Conservation (phyloP, 2,329 filamentous ascomycete species). For the Xylariaceae sp. region DNA sequence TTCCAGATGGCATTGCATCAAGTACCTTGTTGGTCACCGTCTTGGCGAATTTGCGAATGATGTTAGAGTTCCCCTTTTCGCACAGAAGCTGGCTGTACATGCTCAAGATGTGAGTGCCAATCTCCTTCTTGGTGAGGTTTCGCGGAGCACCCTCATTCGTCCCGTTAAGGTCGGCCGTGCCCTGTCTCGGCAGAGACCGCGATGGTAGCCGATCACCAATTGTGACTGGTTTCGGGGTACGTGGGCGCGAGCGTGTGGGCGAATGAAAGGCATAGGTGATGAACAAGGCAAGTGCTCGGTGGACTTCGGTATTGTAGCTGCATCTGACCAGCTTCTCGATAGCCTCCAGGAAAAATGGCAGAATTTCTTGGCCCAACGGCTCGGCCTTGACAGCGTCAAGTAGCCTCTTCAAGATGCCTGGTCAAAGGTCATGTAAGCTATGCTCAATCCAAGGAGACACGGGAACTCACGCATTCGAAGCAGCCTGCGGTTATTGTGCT, state of each 20-base stretch:
- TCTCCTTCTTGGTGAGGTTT: slow-evolving; percentile 55
- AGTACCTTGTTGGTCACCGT: slow-evolving; percentile 90
- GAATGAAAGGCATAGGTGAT: slow-evolving; percentile 85
- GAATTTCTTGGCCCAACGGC: slow-evolving; percentile 60
- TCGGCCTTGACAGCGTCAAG: slow-evolving; percentile 88
- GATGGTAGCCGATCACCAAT: slow-evolving; percentile 33
- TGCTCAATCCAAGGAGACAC: slow-evolving; percentile 6
- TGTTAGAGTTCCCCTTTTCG: slow-evolving; percentile 56
- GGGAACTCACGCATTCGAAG: slow-evolving; percentile 73
- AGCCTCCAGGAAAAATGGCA: slow-evolving; percentile 69
- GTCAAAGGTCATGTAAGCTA: slow-evolving; percentile 6
- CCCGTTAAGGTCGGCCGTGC: slow-evolving; percentile 28
- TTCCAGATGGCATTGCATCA: slow-evolving; percentile 16
- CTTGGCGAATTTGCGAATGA: slow-evolving; percentile 81
- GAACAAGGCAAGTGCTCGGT: slow-evolving; percentile 81
- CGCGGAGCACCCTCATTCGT: slow-evolving; percentile 25
- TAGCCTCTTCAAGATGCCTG: slow-evolving; percentile 82
- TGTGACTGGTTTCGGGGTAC: slow-evolving; percentile 42
- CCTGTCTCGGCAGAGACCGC: slow-evolving; percentile 30
- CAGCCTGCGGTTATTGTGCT: slow-evolving; percentile 83
- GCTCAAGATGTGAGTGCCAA: slow-evolving; percentile 67
- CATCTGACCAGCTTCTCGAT: slow-evolving; percentile 74
- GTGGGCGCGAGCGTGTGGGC: slow-evolving; percentile 37
- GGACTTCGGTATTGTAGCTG: slow-evolving; percentile 75
- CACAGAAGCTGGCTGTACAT: slow-evolving; percentile 76